A percentile compares a stretch with the other conserved stretches of the same genome.
These are phyloP conservation scores for Pyrenophora graminea DNA, from an alignment of 2,329 filamentous ascomycete genomes.

Conservation along the genomic window DNA sequence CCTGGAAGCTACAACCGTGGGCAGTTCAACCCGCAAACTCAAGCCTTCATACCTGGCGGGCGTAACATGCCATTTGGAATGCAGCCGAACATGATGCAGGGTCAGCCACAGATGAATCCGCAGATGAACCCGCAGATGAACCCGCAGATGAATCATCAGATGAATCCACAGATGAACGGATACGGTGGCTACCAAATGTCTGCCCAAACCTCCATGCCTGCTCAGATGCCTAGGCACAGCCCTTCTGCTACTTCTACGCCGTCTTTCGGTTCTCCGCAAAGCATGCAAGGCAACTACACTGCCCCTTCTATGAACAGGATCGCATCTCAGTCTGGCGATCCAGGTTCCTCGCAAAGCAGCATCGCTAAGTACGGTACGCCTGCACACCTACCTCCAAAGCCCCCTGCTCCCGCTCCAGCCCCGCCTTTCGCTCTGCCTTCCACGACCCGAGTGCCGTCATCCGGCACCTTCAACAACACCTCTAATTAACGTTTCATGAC, in stretches of 20 bases:
- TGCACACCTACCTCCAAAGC: conserved; percentile 59
- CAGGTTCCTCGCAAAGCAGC: conserved; percentile 45
- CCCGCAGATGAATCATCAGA: conserved; percentile 19
- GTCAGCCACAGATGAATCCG: conserved; percentile 39
- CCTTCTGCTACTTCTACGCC: conserved; percentile 33
- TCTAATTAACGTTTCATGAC: conserved; percentile 28
- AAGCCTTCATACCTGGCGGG: conserved; percentile 79
- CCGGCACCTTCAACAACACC: conserved; percentile 18
- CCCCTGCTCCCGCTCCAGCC: conserved; percentile 50
- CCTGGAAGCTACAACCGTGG: conserved; percentile 83
- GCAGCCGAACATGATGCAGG: conserved; percentile 36
- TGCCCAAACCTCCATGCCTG: conserved; percentile 22
- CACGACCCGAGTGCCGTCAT: conserved; percentile 22
- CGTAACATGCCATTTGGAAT: conserved; percentile 45
- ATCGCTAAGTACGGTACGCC: conserved; percentile 63
- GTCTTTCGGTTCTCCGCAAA: conserved; percentile 38
- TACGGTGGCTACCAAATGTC: conserved; percentile 36
- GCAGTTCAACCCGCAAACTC: conserved; percentile 91
- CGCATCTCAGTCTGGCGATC: conserved; percentile 28
- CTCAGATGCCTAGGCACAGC: conserved; percentile 36
- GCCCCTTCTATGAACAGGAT: conserved; percentile 29
- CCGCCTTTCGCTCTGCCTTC: conserved; percentile 35
- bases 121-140: conserved; percentile 31
- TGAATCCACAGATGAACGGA: conserved; percentile 27
- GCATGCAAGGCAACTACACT: conserved; percentile 27